Evolutionary conservation across 108 stramenopile genomes (phyloP).

Genomic region (Licmophora abbreviata): DNA sequence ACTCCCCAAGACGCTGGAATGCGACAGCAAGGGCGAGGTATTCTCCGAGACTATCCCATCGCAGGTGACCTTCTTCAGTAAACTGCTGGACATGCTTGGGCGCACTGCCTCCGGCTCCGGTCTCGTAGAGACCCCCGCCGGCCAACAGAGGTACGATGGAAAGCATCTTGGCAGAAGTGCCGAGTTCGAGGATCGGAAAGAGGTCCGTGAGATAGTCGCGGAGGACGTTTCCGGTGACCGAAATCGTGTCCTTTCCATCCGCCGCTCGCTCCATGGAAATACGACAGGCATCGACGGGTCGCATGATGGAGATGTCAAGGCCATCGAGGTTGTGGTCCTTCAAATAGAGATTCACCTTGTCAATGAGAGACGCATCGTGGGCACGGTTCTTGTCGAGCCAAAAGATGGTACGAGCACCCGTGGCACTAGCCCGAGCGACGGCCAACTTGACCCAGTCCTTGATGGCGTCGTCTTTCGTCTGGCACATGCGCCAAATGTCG

Average conservation of each 20-base stretch:
- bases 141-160: slow-evolving; percentile 89
- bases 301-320: slow-evolving; percentile 84
- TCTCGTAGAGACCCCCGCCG: slow-evolving; percentile 92
- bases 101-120: slow-evolving; percentile 90
- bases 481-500: slow-evolving; percentile 94
- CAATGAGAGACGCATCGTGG: slow-evolving; percentile 78
- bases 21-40: slow-evolving; percentile 75
- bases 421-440: slow-evolving; percentile 72
- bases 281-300: slow-evolving; percentile 84
- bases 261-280: slow-evolving; percentile 81
- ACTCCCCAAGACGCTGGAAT: slow-evolving; percentile 58
- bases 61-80: slow-evolving; percentile 83
- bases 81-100: slow-evolving; percentile 94
- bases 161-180: slow-evolving; percentile 92
- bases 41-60: slow-evolving; percentile 86
- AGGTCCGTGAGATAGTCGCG: slow-evolving; percentile 89
- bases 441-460: slow-evolving; percentile 89
- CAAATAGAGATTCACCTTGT: slow-evolving; percentile 81
- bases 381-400: slow-evolving; percentile 90
- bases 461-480: slow-evolving; percentile 89
- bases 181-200: slow-evolving; percentile 90
- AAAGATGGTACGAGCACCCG: slow-evolving; percentile 75
- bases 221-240: slow-evolving; percentile 92
- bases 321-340: slow-evolving; percentile 80
- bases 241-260: slow-evolving; percentile 83